phyloP scores from a whole-genome alignment of 371 early-diverging fungal species.

The Rhizopus stolonifer region DNA sequence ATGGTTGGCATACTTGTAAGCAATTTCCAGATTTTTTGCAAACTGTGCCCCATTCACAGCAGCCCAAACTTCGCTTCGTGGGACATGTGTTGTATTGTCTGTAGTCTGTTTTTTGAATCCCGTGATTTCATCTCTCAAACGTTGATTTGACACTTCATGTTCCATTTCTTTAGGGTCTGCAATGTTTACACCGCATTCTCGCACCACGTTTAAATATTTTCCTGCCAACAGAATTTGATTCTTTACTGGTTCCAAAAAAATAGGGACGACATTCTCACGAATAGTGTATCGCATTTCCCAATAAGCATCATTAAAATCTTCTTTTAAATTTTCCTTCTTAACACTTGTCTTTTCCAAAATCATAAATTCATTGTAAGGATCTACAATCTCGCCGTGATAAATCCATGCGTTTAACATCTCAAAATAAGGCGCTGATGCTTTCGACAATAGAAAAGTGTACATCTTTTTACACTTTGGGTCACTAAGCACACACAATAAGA shows the following conservation, averaged over 20 bases:
- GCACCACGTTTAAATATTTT: constrained; percentile 90
- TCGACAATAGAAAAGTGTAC: constrained; percentile 72
- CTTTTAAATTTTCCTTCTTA: constrained; percentile 62
- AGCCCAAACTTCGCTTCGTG: constrained; percentile 50
- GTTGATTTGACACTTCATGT: constrained; percentile 16
- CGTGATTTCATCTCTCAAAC: neutral
- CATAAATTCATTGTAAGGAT: constrained; percentile 92
- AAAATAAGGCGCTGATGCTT: constrained; percentile 82
- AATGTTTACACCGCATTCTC: constrained; percentile 77
- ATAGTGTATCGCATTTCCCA: constrained; percentile 84
- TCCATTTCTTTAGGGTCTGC: constrained; percentile 49
- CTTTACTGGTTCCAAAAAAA: constrained; percentile 70
- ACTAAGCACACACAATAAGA: constrained; percentile 43
- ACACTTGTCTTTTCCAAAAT: constrained; percentile 63
- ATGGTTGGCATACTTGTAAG: constrained; percentile 76
- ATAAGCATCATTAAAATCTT: constrained; percentile 78
- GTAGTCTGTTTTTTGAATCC: neutral
- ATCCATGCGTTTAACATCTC: constrained; percentile 86
- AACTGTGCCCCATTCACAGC: constrained; percentile 67
- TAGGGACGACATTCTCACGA: constrained; percentile 66
- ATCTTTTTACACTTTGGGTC: constrained; percentile 75
- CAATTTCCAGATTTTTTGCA: constrained; percentile 70
- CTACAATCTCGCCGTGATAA: constrained; percentile 79
- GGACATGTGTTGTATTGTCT: constrained; percentile 4
- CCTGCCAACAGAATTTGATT: constrained; percentile 87